Percentiles rank a stretch among this genome's conserved stretches.
Conservation (phyloP, 2,329 filamentous ascomycete genomes). For the Apiospora rasikravindrae region DNA sequence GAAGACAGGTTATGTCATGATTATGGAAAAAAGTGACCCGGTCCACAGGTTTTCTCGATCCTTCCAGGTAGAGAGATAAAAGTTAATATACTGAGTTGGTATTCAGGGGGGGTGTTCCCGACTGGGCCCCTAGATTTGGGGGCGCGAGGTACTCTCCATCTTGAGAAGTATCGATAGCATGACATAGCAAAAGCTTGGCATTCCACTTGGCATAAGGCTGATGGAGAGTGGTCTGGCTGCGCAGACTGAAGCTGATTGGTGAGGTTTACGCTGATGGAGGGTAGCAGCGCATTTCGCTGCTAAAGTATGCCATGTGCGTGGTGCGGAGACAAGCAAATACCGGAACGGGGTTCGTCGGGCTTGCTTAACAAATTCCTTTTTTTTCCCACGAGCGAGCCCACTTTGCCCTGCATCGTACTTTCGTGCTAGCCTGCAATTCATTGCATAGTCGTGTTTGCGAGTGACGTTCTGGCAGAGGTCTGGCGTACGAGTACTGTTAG, state of each 20-base stretch:
- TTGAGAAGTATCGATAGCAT: background rate
- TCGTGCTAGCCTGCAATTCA: background rate
- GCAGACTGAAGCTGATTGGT: background rate
- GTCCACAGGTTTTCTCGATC: background rate
- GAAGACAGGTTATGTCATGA: background rate
- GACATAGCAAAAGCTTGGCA: conserved; percentile 7
- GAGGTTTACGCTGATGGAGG: conserved; percentile 4
- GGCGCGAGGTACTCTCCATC: background rate
- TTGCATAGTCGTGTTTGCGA: background rate
- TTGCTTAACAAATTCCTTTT: background rate
- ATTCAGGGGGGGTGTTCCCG: background rate
- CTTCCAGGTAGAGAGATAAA: conserved; percentile 10
- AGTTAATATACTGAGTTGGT: background rate
- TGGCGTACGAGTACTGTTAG: background rate
- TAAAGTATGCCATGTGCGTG: background rate
- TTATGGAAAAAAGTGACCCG: background rate
- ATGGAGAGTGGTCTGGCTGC: background rate
- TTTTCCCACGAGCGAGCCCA: background rate
- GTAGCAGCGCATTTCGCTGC: background rate
- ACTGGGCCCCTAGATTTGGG: background rate
- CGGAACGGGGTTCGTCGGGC: background rate
- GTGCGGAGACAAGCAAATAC: conserved; percentile 12
- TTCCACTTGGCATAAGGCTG: conserved; percentile 6
- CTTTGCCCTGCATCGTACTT: conserved; percentile 3
- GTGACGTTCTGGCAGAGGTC: background rate